These are phyloP conservation scores for Termitomyces sp. DNA, from an alignment of 768 basidiomycete species.

Conservation along the genomic window DNA sequence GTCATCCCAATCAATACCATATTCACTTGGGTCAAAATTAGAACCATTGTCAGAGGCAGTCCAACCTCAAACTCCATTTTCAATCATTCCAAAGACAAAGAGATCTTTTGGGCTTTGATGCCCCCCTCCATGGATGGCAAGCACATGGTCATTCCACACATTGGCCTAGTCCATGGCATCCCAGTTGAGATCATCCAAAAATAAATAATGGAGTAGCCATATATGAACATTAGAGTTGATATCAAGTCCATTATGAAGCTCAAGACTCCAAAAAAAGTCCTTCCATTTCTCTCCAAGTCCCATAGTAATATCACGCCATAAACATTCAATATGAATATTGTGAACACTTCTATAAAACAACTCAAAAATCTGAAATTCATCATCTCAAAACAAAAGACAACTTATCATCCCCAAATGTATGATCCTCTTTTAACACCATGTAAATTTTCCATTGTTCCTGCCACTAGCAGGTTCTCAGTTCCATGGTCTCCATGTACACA, in stretches of 20 bases:
- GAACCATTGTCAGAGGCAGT: neutral
- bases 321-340: slow-evolving; percentile 35
- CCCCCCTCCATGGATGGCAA: slow-evolving; percentile 19
- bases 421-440: no score
- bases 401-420: no score
- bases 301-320: slow-evolving; percentile 36
- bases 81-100: slow-evolving; percentile 17
- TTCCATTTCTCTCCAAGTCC: slow-evolving; percentile 37
- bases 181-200: neutral
- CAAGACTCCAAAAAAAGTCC: slow-evolving; percentile 31
- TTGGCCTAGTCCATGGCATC: slow-evolving; percentile 22
- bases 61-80: neutral
- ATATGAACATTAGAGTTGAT: slow-evolving; percentile 26
- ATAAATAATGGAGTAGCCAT: slow-evolving; percentile 40
- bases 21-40: neutral
- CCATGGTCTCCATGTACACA: no score
- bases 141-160: slow-evolving; percentile 33
- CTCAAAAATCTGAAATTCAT: neutral
- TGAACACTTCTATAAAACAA: slow-evolving; percentile 31
- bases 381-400: no score
- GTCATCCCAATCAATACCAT: neutral
- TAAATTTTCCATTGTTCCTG: no score
- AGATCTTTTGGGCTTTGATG: slow-evolving; percentile 26
- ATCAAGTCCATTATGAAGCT: slow-evolving; percentile 26
- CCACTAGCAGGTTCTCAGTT: no score